Evolutionary conservation across 352 stramenopile genomes (phyloP).

Genomic region (Globisporangium emineosum): DNA sequence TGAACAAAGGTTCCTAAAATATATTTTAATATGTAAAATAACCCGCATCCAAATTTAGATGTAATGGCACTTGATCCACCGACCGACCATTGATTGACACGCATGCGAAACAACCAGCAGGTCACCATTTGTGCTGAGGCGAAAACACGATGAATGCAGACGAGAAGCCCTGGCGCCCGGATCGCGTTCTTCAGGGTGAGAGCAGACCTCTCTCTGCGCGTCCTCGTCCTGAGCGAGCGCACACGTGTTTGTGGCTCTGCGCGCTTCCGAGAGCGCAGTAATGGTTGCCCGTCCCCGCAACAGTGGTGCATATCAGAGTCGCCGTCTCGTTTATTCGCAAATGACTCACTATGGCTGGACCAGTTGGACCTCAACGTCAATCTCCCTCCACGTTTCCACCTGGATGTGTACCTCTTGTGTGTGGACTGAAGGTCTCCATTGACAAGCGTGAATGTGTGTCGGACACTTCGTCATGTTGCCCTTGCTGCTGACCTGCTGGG

Average conservation of each 20-base stretch:
- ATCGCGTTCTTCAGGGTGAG: no score
- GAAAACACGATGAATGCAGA: no score
- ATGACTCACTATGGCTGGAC: constrained; percentile 1
- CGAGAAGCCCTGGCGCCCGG: no score
- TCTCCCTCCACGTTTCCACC: not conserved
- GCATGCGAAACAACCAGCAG: no score
- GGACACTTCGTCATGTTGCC: not conserved
- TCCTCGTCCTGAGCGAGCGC: not conserved
- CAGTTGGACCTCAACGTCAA: not conserved
- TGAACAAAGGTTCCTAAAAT: no score
- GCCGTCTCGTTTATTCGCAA: not conserved
- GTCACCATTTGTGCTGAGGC: no score
- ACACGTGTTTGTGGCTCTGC: not conserved
- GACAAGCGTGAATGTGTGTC: not conserved
- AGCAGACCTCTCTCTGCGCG: not conserved
- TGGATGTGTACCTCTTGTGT: not conserved
- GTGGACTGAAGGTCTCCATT: not conserved
- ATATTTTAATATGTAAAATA: no score
- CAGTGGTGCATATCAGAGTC: constrained; percentile 2
- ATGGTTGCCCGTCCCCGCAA: not conserved
- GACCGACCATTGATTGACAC: not conserved
- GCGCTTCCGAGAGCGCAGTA: not conserved
- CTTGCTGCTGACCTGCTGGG: not conserved
- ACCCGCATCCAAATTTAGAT: no score
- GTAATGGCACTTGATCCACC: not conserved